These are phyloP conservation scores for Salix viminalis DNA, from an alignment of 345 rosid genomes.

Conservation along the genomic window DNA sequence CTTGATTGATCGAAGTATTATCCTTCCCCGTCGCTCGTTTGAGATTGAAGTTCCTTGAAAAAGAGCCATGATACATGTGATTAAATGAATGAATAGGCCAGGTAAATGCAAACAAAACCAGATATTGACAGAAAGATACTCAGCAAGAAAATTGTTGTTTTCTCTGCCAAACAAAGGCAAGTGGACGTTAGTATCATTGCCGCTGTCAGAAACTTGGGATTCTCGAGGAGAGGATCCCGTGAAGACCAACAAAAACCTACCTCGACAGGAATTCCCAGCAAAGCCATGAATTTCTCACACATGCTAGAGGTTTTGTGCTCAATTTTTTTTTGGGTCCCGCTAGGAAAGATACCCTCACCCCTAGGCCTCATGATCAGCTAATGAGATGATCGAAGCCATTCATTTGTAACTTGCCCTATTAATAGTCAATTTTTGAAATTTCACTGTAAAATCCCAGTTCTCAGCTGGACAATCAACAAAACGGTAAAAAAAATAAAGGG, in stretches of 20 bases:
- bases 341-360: neutral
- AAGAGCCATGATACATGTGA: constrained; percentile 3
- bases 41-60: neutral
- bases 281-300: constrained; percentile 25
- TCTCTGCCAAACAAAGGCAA: constrained; percentile 24
- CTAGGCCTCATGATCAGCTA: neutral
- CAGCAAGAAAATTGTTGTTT: constrained; percentile 21
- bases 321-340: constrained; percentile 12
- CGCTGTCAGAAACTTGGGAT: constrained; percentile 9
- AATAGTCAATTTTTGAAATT: neutral
- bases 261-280: constrained; percentile 16
- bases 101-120: constrained; percentile 12
- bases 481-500: neutral
- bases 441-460: neutral
- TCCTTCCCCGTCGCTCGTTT: neutral
- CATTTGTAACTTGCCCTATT: neutral
- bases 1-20: neutral
- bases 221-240: constrained; percentile 16
- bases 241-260: constrained; percentile 5
- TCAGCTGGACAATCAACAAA: neutral
- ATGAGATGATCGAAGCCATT: neutral
- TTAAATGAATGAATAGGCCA: constrained; percentile 11
- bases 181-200: constrained; percentile 23
- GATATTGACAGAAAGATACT: constrained; percentile 31
- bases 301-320: constrained; percentile 18